A percentile compares a stretch with the other conserved stretches of the same genome.
Evolutionary conservation across 768 basidiomycete genomes (phyloP).

Genomic region (Rhodocollybia butyracea): DNA sequence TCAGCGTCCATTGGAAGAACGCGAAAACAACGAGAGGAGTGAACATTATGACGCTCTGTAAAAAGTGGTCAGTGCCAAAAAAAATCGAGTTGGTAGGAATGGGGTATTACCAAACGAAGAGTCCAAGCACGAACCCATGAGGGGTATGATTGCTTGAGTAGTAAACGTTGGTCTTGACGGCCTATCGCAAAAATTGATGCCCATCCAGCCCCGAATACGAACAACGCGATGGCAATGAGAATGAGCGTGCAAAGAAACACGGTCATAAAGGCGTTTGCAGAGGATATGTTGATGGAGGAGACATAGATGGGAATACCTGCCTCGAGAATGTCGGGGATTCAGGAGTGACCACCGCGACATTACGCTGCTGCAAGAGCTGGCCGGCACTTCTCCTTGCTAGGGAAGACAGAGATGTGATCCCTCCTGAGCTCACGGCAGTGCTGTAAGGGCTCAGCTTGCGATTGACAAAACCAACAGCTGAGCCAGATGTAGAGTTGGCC

Average conservation of each 20-base stretch:
- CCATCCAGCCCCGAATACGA: constrained; percentile 50
- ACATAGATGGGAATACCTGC: constrained; percentile 83
- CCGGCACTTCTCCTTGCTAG: not conserved
- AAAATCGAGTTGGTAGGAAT: not conserved
- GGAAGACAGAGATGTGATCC: not conserved
- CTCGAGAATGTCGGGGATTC: constrained; percentile 64
- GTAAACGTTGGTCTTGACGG: constrained; percentile 15
- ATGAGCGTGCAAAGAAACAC: constrained; percentile 75
- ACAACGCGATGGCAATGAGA: constrained; percentile 56
- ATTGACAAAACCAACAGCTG: constrained; percentile 75
- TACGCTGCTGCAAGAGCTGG: constrained; percentile 13
- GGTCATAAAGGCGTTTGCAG: constrained; percentile 88
- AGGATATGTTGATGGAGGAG: constrained; percentile 73
- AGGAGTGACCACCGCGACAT: constrained; percentile 65
- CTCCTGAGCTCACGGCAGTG: constrained; percentile 11
- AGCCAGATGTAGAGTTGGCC: constrained; percentile 52
- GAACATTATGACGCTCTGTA: constrained; percentile 57
- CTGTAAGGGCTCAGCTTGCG: constrained; percentile 82
- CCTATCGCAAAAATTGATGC: constrained; percentile 32
- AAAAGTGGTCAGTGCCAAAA: not conserved
- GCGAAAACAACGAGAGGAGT: constrained; percentile 74
- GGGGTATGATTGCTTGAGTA: constrained; percentile 32
- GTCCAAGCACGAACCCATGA: constrained; percentile 57
- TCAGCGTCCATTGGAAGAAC: constrained; percentile 88
- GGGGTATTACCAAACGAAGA: constrained; percentile 57